These are phyloP conservation scores for Talaromyces sp. DNA, from an alignment of 2,329 filamentous ascomycete genomes.

Conservation along the genomic window DNA sequence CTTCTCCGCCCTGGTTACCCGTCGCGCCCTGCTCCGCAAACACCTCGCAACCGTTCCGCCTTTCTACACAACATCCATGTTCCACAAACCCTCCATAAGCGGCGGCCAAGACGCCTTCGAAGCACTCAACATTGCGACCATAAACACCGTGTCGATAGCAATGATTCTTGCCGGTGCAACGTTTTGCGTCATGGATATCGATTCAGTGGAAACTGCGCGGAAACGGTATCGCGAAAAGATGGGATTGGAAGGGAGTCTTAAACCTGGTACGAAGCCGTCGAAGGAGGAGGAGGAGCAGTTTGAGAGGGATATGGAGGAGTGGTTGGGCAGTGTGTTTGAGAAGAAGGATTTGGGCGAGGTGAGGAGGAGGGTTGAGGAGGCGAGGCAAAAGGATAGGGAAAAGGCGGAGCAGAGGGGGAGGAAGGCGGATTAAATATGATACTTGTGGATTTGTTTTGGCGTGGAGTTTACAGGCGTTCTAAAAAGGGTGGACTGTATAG, in stretches of 20 bases:
- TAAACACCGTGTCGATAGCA: slow-evolving; percentile 75
- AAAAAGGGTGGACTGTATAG: background rate
- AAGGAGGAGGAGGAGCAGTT: slow-evolving; percentile 53
- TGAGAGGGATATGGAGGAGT: slow-evolving; percentile 54
- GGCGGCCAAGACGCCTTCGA: slow-evolving; percentile 72
- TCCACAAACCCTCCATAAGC: slow-evolving; percentile 50
- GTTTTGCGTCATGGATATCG: slow-evolving; percentile 75
- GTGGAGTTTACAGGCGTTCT: background rate
- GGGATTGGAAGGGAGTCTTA: slow-evolving; percentile 49
- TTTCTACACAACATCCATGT: slow-evolving; percentile 60
- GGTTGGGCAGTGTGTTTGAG: slow-evolving; percentile 49
- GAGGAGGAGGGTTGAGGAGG: slow-evolving; percentile 31
- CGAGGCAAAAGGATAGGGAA: background rate
- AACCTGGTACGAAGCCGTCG: slow-evolving; percentile 23
- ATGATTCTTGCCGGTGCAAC: slow-evolving; percentile 72
- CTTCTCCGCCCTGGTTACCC: slow-evolving; percentile 67
- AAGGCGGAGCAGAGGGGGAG: slow-evolving; percentile 19
- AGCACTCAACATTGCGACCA: slow-evolving; percentile 78
- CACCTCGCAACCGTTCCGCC: slow-evolving; percentile 61
- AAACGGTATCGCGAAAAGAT: slow-evolving; percentile 56
- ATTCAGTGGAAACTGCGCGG: slow-evolving; percentile 63
- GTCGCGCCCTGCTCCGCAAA: slow-evolving; percentile 66
- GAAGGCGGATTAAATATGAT: background rate
- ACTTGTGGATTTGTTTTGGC: background rate
- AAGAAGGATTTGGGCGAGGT: slow-evolving; percentile 47